Conservation (phyloP, 441 rosid genomes). For the Pelargonium citronellum region DNA sequence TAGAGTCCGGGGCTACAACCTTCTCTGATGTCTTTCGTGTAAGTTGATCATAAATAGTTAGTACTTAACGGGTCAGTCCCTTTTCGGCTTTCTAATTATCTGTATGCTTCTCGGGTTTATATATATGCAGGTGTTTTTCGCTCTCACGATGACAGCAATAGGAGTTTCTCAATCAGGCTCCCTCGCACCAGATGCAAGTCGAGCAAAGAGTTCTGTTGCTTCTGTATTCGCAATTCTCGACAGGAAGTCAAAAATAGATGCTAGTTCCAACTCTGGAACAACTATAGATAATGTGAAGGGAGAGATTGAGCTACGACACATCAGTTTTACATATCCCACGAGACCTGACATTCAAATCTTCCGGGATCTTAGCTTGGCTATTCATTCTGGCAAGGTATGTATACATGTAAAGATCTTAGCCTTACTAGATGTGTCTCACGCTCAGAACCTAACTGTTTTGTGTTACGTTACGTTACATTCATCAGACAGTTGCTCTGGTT, state of each 20-base stretch:
- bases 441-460: neutral
- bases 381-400: constrained; percentile 63
- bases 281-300: constrained; percentile 39
- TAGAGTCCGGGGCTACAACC: constrained; percentile 42
- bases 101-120: neutral
- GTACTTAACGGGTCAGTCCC: too few species aligned
- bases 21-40: constrained; percentile 63
- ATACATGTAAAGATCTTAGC: neutral
- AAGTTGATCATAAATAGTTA: neutral
- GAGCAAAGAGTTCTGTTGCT: constrained; percentile 54
- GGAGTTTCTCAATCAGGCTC: constrained; percentile 58
- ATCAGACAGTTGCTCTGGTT: constrained; percentile 75
- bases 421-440: neutral
- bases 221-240: constrained; percentile 59
- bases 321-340: constrained; percentile 54
- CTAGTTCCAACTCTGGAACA: constrained; percentile 43
- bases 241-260: constrained; percentile 46
- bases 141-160: constrained; percentile 48
- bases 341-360: constrained; percentile 59
- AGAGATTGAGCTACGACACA: constrained; percentile 43
- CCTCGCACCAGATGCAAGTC: constrained; percentile 46
- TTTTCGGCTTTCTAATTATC: too few species aligned
- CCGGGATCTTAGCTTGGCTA: constrained; percentile 37
- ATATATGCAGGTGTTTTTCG: constrained; percentile 55
- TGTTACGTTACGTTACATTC: neutral